These are phyloP conservation scores for Sporothrix brunneoviolacea DNA, from an alignment of 2,329 filamentous ascomycete species.

Conservation along the genomic window DNA sequence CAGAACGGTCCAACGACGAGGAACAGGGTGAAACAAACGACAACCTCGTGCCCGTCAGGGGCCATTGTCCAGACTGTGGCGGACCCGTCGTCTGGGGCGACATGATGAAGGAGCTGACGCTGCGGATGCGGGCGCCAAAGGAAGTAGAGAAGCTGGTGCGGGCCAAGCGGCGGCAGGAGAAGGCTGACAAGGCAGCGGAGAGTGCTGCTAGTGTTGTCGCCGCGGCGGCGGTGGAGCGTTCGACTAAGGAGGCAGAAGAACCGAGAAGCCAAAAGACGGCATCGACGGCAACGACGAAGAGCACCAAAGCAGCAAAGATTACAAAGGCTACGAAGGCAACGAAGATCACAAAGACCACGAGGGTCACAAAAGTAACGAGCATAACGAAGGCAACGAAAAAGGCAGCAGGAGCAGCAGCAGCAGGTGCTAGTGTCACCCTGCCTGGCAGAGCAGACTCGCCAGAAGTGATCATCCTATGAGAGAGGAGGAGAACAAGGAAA, in stretches of 20 bases:
- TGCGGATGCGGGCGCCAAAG: slow-evolving; percentile 63
- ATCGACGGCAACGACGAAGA: no score
- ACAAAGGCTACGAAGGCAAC: background rate
- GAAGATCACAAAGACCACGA: slow-evolving; percentile 9
- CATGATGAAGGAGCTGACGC: slow-evolving; percentile 74
- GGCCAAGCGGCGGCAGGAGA: slow-evolving; percentile 18
- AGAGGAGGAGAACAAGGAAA: no score
- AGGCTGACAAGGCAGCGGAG: no score
- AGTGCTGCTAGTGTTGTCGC: background rate
- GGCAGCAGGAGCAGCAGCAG: background rate
- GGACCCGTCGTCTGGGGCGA: slow-evolving; percentile 61
- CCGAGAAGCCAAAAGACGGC: background rate
- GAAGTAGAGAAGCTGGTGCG: slow-evolving; percentile 65
- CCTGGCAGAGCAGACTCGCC: background rate
- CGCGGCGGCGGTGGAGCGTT: background rate
- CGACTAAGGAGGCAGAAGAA: background rate
- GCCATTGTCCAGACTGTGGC: slow-evolving; percentile 65
- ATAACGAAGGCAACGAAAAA: background rate
- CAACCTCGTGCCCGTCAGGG: slow-evolving; percentile 58
- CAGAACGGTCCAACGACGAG: slow-evolving; percentile 15
- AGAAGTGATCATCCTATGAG: background rate
- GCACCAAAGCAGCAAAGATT: background rate
- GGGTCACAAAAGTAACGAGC: slow-evolving; percentile 1
- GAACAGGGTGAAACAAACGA: slow-evolving; percentile 1
- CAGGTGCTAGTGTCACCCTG: background rate